Base-by-base conservation (phyloP, 805 yeast species). In the Pichia insulana region DNA sequence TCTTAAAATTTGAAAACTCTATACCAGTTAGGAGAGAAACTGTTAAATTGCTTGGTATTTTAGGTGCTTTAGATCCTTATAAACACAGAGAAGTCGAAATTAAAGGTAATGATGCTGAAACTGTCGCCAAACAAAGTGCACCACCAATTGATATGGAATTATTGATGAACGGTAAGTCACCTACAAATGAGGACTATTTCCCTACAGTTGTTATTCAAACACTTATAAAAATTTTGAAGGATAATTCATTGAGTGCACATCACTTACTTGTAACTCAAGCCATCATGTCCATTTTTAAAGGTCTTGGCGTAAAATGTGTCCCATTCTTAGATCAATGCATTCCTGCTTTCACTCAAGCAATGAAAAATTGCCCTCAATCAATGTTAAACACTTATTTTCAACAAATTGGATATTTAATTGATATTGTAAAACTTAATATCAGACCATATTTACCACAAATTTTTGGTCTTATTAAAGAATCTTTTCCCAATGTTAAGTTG, bases 1-100 rank as follows among this genome's bases (percentile, higher is more conserved):
- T 92, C 33, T 64, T 92, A 42, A 84, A 84, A 49, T 77, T 88
- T 45, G 97, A 90, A 54, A 74, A 78, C 10, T 76, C 95, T 0
- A 74, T 81, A 3, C 65, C 74, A 4, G 79, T 86, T 7, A 76
- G 92, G 54, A 68, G 96, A 44, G 97, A 92, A 58, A 83, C 96
- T 0, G 95, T 92, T 1, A 73, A 90, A 49, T 63, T 92, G 19
- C 67, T 92, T 43, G 99, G 99, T 56, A 88, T 89, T 28, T 66
- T 92, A 34, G 99, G 99, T 49, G 98, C 98, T 0, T 67, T 92
- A 37, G 98, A 92, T 62, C 99, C 99, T 1, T 92, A 90, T 58
- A 89, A 86, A 56, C 94, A 88, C 52, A 77, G 96, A 43, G 96
- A 87, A 52, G 85, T 89, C 9, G 97, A 89, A 57, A 80, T 85